Conservation (phyloP, 306 rosid genomes). For the Medicago arabica region DNA sequence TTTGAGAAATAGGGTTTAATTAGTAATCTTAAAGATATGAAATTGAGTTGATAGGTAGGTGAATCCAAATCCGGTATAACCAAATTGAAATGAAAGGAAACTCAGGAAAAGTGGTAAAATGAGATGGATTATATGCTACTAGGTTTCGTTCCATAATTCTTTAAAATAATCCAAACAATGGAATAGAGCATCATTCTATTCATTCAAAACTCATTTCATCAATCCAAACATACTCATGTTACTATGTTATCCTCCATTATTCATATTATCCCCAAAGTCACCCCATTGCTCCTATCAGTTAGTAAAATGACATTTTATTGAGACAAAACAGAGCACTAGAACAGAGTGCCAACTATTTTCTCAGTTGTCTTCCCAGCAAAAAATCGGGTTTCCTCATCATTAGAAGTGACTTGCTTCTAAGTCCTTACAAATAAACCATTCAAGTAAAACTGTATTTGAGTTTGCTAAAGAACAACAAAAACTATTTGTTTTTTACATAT, state of each 20-base stretch:
- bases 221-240: background rate
- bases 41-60: too few relatives aligned
- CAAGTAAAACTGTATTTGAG: slow-evolving; percentile 14
- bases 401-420: background rate
- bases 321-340: background rate
- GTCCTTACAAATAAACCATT: background rate
- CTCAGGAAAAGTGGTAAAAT: background rate
- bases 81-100: background rate
- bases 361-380: background rate
- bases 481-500: background rate
- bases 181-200: too few relatives aligned
- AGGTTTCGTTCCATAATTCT: too few relatives aligned
- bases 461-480: background rate
- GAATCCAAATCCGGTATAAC: background rate
- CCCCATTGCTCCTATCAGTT: background rate
- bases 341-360: background rate
- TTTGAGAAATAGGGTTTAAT: too few relatives aligned
- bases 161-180: too few relatives aligned
- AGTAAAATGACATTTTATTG: too few relatives aligned
- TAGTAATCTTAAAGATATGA: too few relatives aligned
- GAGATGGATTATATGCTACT: background rate
- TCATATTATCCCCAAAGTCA: too few relatives aligned
- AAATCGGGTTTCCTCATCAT: background rate
- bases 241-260: background rate
- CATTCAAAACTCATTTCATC: background rate